A percentile compares a stretch with the other conserved stretches of the same genome.
Evolutionary conservation across 306 rosid species (phyloP).

Genomic region (Cucumis melo): DNA sequence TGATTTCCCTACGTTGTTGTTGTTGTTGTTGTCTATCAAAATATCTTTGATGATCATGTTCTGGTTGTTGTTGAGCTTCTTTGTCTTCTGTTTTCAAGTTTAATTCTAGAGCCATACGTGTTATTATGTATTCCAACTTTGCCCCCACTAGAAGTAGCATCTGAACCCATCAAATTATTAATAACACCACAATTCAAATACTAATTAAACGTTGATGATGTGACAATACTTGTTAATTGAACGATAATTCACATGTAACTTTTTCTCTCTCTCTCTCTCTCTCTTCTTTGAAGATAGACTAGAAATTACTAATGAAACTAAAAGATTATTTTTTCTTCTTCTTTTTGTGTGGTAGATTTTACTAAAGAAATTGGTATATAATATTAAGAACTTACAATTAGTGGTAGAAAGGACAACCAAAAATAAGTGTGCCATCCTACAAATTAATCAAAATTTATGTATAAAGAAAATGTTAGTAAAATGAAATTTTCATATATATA

Average conservation of each 20-base stretch:
- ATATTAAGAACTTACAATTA: slow-evolving; percentile 47
- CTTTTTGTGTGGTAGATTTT: too few relatives aligned
- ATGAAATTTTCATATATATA: too few relatives aligned
- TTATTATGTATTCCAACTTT: slow-evolving; percentile 72
- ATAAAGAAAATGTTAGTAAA: too few relatives aligned
- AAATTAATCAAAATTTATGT: not conserved
- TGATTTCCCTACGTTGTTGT: not conserved
- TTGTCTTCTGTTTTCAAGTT: slow-evolving; percentile 2
- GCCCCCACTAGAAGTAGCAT: slow-evolving; percentile 87
- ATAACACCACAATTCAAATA: not conserved
- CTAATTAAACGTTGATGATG: too few relatives aligned
- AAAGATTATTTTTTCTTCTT: too few relatives aligned
- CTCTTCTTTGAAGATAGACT: too few relatives aligned
- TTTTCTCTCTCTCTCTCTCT: too few relatives aligned
- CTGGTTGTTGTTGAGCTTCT: not conserved
- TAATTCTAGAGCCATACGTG: slow-evolving; percentile 47
- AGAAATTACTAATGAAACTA: too few relatives aligned
- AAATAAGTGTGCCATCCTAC: slow-evolving; percentile 93
- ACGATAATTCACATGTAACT: not conserved
- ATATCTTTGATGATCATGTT: too few relatives aligned
- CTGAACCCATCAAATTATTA: slow-evolving; percentile 13
- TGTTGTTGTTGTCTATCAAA: not conserved
- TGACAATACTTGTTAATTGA: not conserved
- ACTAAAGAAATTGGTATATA: not conserved
- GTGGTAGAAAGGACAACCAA: slow-evolving; percentile 82